These are phyloP conservation scores for Monosporozyma solicola DNA, from an alignment of 805 yeast genomes.

Conservation along the genomic window DNA sequence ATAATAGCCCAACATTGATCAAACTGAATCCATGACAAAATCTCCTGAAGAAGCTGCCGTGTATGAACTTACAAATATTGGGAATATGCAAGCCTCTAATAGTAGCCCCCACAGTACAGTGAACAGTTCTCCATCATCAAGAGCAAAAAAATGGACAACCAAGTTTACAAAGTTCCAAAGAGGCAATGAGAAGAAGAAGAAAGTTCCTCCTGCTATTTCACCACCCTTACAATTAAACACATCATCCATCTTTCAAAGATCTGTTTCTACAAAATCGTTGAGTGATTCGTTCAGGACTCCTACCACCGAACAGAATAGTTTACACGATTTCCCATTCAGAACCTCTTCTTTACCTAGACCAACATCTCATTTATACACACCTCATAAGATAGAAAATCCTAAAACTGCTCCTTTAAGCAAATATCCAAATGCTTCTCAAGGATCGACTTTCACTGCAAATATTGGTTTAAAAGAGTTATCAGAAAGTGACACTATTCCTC, in stretches of 20 bases:
- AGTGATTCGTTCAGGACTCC: neutral
- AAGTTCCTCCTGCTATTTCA: conserved; percentile 3
- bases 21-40: neutral
- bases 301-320: neutral
- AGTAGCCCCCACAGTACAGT: neutral
- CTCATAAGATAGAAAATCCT: conserved; percentile 7
- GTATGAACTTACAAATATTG: conserved; percentile 12
- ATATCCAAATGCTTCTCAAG: neutral
- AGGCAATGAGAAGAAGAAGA: conserved; percentile 10
- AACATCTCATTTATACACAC: conserved; percentile 6
- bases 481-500: neutral
- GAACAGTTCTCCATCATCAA: conserved; percentile 14
- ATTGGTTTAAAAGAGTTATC: neutral
- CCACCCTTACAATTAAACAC: neutral
- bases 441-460: neutral
- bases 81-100: conserved; percentile 1
- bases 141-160: conserved; percentile 21
- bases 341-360: conserved; percentile 26
- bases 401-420: neutral
- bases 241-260: neutral
- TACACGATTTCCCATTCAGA: conserved; percentile 12
- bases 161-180: conserved; percentile 15
- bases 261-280: neutral
- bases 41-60: conserved; percentile 4
- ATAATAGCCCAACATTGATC: neutral